A percentile compares a stretch with the other conserved stretches of the same genome.
phyloP scores from a whole-genome alignment of 768 basidiomycete species.

The Auricularia cornea region DNA sequence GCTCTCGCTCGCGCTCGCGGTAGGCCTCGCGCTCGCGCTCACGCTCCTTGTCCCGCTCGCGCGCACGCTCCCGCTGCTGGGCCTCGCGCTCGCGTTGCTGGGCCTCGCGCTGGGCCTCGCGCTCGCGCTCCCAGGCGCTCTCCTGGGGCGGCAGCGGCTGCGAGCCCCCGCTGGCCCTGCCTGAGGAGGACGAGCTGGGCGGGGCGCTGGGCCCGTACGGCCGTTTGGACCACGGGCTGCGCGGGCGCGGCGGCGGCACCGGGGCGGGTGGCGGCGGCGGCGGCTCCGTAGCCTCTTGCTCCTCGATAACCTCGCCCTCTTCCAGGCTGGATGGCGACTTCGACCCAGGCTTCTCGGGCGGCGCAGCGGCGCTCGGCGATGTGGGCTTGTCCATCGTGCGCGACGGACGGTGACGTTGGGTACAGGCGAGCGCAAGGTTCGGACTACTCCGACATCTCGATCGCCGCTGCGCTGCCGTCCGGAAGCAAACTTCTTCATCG shows the following conservation, averaged over 20 bases:
- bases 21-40: not conserved
- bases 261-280: slow-evolving; percentile 1
- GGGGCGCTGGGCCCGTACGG: too few relatives aligned
- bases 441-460: too few relatives aligned
- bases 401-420: too few relatives aligned
- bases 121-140: not conserved
- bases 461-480: not conserved
- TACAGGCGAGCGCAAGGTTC: too few relatives aligned
- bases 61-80: not conserved
- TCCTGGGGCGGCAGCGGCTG: slow-evolving; percentile 1
- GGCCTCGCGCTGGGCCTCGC: not conserved
- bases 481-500: too few relatives aligned
- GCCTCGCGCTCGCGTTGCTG: not conserved
- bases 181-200: not conserved
- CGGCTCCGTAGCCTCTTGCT: too few relatives aligned
- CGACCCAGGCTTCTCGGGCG: too few relatives aligned
- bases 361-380: too few relatives aligned
- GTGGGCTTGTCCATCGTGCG: too few relatives aligned
- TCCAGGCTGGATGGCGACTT: too few relatives aligned
- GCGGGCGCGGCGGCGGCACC: slow-evolving; percentile 27
- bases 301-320: too few relatives aligned
- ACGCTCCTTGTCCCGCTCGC: not conserved
- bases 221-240: slow-evolving; percentile 18
- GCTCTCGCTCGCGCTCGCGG: too few relatives aligned
- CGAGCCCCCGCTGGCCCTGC: slow-evolving; percentile 8